Conservation (phyloP, 2,329 filamentous ascomycete genomes). For the Paraphaeosphaeria minitans region DNA sequence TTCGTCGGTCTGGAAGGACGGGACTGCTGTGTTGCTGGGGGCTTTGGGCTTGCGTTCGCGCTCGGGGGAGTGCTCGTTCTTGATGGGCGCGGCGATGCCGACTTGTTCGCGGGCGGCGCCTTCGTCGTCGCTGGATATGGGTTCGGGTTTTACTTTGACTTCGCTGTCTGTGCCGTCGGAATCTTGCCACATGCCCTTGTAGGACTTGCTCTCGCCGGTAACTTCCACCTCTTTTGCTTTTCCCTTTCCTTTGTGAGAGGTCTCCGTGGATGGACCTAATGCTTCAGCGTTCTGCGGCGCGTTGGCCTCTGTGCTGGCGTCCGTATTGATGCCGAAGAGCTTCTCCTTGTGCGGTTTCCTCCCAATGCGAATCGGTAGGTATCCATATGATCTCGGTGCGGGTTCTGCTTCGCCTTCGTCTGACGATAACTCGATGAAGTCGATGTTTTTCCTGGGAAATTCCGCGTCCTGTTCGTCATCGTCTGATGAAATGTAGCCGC, state of each 20-base stretch:
- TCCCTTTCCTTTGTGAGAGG: conserved; percentile 42
- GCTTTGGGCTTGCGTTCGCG: conserved; percentile 34
- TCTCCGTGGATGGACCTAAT: conserved; percentile 29
- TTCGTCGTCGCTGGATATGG: conserved; percentile 53
- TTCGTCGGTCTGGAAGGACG: conserved; percentile 58
- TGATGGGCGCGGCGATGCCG: conserved; percentile 30
- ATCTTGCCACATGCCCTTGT: conserved; percentile 54
- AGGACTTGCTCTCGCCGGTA: conserved; percentile 48
- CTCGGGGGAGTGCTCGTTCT: conserved; percentile 42
- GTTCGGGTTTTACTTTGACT: conserved; percentile 59
- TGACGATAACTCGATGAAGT: conserved; percentile 63
- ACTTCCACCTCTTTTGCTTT: conserved; percentile 53
- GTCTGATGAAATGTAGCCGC: conserved; percentile 54
- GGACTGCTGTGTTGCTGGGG: conserved; percentile 35
- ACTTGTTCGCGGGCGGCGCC: conserved; percentile 37
- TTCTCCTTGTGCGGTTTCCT: conserved; percentile 62
- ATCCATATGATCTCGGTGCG: conserved; percentile 27
- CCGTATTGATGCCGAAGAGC: conserved; percentile 59
- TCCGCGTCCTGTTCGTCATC: conserved; percentile 53
- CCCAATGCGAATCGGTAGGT: conserved; percentile 59
- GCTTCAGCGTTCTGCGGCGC: conserved; percentile 44
- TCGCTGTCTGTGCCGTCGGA: conserved; percentile 44
- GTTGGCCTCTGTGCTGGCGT: conserved; percentile 55
- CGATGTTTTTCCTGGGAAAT: conserved; percentile 59
- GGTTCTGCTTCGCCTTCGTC: conserved; percentile 53